A percentile compares a stretch with the other conserved stretches of the same genome.
Conservation (phyloP, 177 flowering plant species). For the Vitis hybrid region DNA sequence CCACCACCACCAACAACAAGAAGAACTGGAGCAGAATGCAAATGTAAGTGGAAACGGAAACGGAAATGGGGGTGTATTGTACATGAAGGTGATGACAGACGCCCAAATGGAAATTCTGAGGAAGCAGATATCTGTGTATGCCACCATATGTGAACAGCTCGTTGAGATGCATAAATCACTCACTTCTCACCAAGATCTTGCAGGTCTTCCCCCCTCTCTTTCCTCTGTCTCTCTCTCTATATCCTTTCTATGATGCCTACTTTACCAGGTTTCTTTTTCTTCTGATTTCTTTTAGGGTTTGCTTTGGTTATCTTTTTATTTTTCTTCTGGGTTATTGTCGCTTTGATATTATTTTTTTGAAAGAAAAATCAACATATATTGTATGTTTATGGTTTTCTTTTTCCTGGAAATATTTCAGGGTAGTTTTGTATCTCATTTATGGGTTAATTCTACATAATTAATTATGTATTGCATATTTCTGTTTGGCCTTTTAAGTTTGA, state of each 20-base stretch:
- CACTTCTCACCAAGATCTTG: conserved; percentile 78
- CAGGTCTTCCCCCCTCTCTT: conserved; percentile 41
- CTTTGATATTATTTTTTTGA: too few species aligned
- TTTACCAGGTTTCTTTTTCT: not conserved
- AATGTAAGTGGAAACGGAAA: conserved; percentile 9
- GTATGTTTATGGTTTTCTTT: too few species aligned
- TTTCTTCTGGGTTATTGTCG: not conserved
- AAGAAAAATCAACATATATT: too few species aligned
- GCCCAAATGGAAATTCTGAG: conserved; percentile 85
- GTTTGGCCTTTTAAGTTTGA: too few species aligned
- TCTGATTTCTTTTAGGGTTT: not conserved
- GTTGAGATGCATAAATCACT: conserved; percentile 83
- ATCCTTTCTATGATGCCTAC: not conserved
- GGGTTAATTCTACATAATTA: too few species aligned
- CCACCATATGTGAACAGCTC: conserved; percentile 84
- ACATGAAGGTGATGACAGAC: conserved; percentile 90
- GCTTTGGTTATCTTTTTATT: not conserved
- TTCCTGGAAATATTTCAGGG: too few species aligned
- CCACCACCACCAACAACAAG: not conserved
- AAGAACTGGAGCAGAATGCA: not conserved
- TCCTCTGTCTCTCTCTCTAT: conserved; percentile 4
- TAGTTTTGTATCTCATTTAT: too few species aligned
- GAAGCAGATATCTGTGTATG: conserved; percentile 77
- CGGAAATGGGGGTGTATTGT: conserved; percentile 33
- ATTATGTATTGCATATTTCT: too few species aligned